Conservation (phyloP, 305 asterid genomes). For the Plantago coronopus region DNA sequence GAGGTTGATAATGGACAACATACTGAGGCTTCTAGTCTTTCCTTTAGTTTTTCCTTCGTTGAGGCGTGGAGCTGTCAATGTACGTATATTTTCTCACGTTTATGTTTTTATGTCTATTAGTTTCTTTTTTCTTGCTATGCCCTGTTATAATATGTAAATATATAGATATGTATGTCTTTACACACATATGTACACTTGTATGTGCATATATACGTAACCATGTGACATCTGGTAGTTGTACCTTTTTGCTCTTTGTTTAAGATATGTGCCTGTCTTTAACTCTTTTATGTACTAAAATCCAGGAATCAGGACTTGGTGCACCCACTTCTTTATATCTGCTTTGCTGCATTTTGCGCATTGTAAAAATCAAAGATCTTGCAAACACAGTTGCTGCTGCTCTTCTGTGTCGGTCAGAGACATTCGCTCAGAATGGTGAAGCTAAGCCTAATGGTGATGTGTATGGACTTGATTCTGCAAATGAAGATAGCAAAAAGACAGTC, state of each 20-base stretch:
- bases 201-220: too few species aligned
- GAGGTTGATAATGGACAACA: constrained; percentile 76
- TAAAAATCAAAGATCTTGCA: constrained; percentile 95
- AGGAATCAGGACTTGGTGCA: constrained; percentile 75
- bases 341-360: constrained; percentile 92
- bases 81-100: constrained; percentile 22
- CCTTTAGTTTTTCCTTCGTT: constrained; percentile 90
- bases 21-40: constrained; percentile 74
- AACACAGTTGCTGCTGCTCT: constrained; percentile 85
- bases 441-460: constrained; percentile 58
- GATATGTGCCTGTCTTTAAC: constrained; percentile 29
- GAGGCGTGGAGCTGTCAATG: constrained; percentile 50
- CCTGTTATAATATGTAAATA: constrained; percentile 1
- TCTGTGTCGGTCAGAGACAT: constrained; percentile 55
- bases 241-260: constrained; percentile 18
- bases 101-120: constrained; percentile 6
- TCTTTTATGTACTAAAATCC: constrained; percentile 36
- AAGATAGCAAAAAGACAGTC: constrained; percentile 32
- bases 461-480: constrained; percentile 37
- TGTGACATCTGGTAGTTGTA: background rate
- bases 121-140: constrained; percentile 9
- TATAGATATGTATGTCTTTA: background rate
- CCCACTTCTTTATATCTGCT: constrained; percentile 81
- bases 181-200: too few species aligned
- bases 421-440: constrained; percentile 44